phyloP scores from a whole-genome alignment of 2,329 filamentous ascomycete genomes.

The Pseudocercospora musae region DNA sequence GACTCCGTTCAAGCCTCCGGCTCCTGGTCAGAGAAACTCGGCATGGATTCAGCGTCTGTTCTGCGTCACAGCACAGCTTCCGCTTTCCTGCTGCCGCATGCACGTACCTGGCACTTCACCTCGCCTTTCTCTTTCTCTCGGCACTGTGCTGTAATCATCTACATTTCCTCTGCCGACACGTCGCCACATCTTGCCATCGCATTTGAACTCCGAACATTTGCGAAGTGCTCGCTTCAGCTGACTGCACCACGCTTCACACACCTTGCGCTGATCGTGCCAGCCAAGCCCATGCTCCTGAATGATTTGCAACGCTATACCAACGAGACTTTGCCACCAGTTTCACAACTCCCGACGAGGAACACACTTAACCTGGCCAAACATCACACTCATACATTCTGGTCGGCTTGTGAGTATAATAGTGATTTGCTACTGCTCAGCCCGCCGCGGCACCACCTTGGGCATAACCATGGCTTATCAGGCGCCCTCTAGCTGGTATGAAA shows the following conservation, averaged over 20 bases:
- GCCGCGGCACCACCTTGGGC: background rate
- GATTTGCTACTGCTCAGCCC: background rate
- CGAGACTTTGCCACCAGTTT: background rate
- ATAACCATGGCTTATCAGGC: background rate
- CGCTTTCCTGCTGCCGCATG: background rate
- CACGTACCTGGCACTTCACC: background rate
- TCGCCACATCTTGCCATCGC: background rate
- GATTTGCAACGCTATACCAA: background rate
- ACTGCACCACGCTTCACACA: background rate
- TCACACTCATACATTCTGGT: background rate
- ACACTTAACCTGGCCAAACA: background rate
- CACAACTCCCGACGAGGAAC: background rate
- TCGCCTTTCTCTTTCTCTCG: background rate
- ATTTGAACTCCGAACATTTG: background rate
- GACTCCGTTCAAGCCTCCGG: background rate
- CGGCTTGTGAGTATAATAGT: background rate
- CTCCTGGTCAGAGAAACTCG: background rate
- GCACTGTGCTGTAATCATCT: background rate
- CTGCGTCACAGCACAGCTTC: constrained; percentile 1
- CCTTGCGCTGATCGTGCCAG: background rate
- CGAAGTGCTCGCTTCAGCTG: background rate
- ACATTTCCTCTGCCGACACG: background rate
- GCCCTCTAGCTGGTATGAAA: background rate
- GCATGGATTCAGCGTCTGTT: background rate
- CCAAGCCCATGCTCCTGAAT: background rate